These are phyloP conservation scores for Wickerhamiella domercqiae DNA, from an alignment of 805 yeast species.

Conservation along the genomic window DNA sequence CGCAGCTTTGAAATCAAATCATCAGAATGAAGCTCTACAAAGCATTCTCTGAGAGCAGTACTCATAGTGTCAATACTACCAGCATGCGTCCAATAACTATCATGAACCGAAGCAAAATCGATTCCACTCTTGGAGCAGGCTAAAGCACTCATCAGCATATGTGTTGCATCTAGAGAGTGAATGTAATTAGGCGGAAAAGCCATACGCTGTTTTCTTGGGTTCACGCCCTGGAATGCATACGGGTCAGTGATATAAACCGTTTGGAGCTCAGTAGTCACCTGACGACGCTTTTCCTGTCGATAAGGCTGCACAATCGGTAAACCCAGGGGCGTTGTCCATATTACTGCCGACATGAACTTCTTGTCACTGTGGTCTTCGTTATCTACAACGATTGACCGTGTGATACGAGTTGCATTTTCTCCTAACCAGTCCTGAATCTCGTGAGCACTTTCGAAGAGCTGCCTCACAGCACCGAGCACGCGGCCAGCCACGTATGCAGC, in stretches of 20 bases:
- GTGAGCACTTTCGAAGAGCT: constrained; percentile 84
- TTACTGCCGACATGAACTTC: constrained; percentile 66
- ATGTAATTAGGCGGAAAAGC: constrained; percentile 94
- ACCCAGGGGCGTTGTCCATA: constrained; percentile 96
- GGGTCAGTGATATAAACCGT: constrained; percentile 82
- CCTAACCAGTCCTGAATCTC: constrained; percentile 93
- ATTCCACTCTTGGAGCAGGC: constrained; percentile 52
- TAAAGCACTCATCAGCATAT: constrained; percentile 80
- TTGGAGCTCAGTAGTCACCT: constrained; percentile 70
- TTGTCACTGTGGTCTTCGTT: constrained; percentile 11
- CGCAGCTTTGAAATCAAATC: constrained; percentile 57
- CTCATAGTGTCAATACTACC: constrained; percentile 64
- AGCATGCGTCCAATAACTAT: constrained; percentile 97
- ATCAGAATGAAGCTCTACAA: constrained; percentile 59
- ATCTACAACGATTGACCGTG: constrained; percentile 51
- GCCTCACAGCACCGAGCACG: constrained; percentile 72
- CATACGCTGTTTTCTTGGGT: constrained; percentile 73
- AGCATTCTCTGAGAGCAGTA: constrained; percentile 53
- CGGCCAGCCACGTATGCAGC: constrained; percentile 56
- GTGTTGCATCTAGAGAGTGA: constrained; percentile 93
- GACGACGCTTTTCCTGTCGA: constrained; percentile 47
- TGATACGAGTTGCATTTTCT: constrained; percentile 63
- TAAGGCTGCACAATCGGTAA: constrained; percentile 96
- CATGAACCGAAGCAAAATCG: constrained; percentile 89
- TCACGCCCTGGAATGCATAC: constrained; percentile 65